Percentiles rank a stretch among this genome's conserved stretches.
Evolutionary conservation across 1,284 basidiomycete species (phyloP).

Genomic region (Apiotrichum porosum): DNA sequence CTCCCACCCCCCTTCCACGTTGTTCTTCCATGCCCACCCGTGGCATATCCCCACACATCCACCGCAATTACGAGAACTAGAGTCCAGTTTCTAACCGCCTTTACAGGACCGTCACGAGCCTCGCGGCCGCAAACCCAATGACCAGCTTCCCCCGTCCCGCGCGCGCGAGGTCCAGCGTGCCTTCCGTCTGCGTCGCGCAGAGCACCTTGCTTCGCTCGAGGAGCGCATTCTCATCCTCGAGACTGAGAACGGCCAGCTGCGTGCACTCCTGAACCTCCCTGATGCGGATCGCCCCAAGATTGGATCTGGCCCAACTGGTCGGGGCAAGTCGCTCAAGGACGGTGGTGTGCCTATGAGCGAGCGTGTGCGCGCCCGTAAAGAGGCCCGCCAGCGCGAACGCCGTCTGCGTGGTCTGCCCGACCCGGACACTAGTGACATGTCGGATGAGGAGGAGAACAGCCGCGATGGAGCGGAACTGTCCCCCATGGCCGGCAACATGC

Average conservation of each 20-base stretch:
- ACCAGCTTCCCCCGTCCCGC: constrained; percentile 83
- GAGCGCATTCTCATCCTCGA: constrained; percentile 75
- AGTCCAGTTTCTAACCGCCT: background rate
- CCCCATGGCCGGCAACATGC: background rate
- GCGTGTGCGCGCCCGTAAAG: constrained; percentile 46
- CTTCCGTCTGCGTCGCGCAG: constrained; percentile 81
- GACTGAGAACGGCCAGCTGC: constrained; percentile 73
- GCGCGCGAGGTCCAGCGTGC: constrained; percentile 88
- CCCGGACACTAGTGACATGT: constrained; percentile 15
- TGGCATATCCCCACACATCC: background rate
- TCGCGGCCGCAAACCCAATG: constrained; percentile 83
- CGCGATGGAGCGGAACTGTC: background rate
- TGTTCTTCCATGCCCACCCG: background rate
- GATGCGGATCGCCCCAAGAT: constrained; percentile 51
- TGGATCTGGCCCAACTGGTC: constrained; percentile 48
- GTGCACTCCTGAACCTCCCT: constrained; percentile 68
- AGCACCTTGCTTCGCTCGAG: constrained; percentile 79
- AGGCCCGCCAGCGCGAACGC: constrained; percentile 41
- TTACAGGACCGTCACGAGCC: constrained; percentile 44
- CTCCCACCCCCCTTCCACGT: background rate
- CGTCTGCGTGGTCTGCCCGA: constrained; percentile 29
- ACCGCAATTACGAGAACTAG: too few species aligned
- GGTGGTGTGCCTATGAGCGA: constrained; percentile 50
- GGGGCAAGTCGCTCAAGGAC: constrained; percentile 47
- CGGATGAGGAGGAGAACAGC: background rate